Conservation (phyloP, 176 grass and related monocot genomes). For the Paspalum vaginatum region DNA sequence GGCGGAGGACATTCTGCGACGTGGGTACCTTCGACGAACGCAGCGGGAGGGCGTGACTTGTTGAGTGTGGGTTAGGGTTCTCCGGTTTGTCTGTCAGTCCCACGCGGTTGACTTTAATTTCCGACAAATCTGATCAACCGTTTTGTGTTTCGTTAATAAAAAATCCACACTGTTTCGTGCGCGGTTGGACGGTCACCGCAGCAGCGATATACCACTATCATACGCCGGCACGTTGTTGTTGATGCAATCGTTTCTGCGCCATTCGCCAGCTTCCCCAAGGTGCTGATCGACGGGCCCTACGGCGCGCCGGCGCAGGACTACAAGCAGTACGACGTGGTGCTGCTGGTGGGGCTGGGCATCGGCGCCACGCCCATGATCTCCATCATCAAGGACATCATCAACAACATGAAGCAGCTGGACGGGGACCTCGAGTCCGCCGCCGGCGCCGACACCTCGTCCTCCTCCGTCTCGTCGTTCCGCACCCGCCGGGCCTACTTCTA, state of each 20-base stretch:
- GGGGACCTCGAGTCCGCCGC: slow-evolving; percentile 45
- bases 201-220: too few relatives aligned
- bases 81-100: too few relatives aligned
- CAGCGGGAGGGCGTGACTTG: too few relatives aligned
- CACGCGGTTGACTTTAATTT: too few relatives aligned
- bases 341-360: slow-evolving; percentile 84
- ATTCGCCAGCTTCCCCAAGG: slow-evolving; percentile 80
- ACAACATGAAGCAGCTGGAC: slow-evolving; percentile 67
- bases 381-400: slow-evolving; percentile 94
- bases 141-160: too few relatives aligned
- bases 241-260: not conserved
- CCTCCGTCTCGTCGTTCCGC: slow-evolving; percentile 44
- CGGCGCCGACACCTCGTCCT: not conserved
- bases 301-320: slow-evolving; percentile 93
- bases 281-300: slow-evolving; percentile 89
- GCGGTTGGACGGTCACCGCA: too few relatives aligned
- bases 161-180: too few relatives aligned
- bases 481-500: slow-evolving; percentile 90
- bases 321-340: slow-evolving; percentile 86
- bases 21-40: too few relatives aligned
- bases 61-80: too few relatives aligned
- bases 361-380: slow-evolving; percentile 96
- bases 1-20: too few relatives aligned
- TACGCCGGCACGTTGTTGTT: not conserved
- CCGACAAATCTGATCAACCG: too few relatives aligned